Percentiles rank a stretch among this genome's conserved stretches.
phyloP scores from a whole-genome alignment of 768 basidiomycete genomes.

The Flagelloscypha sp. region DNA sequence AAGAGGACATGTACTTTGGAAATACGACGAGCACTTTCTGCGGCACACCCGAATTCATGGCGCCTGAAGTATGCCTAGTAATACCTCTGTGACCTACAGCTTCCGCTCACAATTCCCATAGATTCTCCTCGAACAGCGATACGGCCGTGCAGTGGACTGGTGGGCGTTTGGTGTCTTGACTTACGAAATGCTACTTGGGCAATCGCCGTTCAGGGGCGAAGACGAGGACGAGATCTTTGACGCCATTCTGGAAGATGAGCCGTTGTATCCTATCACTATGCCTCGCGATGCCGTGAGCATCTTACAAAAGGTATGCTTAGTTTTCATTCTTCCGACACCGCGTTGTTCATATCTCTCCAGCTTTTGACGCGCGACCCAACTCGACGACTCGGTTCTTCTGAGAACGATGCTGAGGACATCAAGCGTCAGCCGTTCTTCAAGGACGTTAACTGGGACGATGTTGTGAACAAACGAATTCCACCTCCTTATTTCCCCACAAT shows the following conservation, averaged over 20 bases:
- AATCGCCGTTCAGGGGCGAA: constrained; percentile 98
- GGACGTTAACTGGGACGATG: constrained; percentile 94
- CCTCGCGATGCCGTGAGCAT: constrained; percentile 94
- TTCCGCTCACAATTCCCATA: constrained; percentile 25
- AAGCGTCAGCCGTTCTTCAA: constrained; percentile 98
- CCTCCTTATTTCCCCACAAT: constrained; percentile 97
- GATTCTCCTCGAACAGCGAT: constrained; percentile 99
- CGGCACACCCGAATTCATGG: constrained; percentile 99
- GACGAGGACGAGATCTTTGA: constrained; percentile 99
- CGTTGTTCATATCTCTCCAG: constrained; percentile 33
- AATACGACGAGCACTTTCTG: constrained; percentile 98
- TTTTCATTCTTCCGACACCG: not conserved
- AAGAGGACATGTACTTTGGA: constrained; percentile 98
- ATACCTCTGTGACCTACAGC: not conserved
- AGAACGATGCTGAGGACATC: constrained; percentile 93
- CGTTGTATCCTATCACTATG: constrained; percentile 98
- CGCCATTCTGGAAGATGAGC: constrained; percentile 97
- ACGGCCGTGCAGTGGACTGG: constrained; percentile 98
- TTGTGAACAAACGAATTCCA: constrained; percentile 94
- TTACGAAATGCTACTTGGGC: constrained; percentile 98
- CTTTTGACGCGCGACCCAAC: constrained; percentile 86
- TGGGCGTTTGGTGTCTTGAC: constrained; percentile 99
- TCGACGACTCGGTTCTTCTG: constrained; percentile 85
- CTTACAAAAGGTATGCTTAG: constrained; percentile 66
- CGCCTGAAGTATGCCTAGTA: constrained; percentile 70